phyloP scores from a whole-genome alignment of 805 yeast species.

The Tetrapisispora nanseiensis region DNA sequence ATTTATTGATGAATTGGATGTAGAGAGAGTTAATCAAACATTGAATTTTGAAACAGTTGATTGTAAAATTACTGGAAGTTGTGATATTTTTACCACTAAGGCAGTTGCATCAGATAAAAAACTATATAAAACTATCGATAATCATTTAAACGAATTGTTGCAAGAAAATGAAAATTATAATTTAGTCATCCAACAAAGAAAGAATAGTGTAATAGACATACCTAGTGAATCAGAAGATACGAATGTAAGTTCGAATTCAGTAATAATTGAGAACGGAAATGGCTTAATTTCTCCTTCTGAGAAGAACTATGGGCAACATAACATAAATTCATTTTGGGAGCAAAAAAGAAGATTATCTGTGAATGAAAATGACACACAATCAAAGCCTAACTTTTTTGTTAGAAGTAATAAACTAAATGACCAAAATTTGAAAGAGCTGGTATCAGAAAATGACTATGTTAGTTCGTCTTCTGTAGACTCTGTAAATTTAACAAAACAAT shows the following conservation, averaged over 20 bases:
- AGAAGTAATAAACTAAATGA: constrained; percentile 27
- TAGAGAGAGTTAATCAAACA: constrained; percentile 84
- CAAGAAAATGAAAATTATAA: constrained; percentile 31
- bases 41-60: constrained; percentile 70
- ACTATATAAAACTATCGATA: constrained; percentile 77
- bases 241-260: neutral
- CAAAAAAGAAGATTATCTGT: constrained; percentile 35
- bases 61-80: constrained; percentile 72
- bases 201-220: constrained; percentile 2
- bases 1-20: constrained; percentile 84
- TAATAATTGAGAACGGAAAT: neutral
- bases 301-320: constrained; percentile 6
- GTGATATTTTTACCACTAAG: constrained; percentile 90
- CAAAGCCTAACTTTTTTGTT: neutral
- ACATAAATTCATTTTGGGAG: constrained; percentile 30
- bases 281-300: neutral
- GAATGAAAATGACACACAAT: constrained; percentile 14
- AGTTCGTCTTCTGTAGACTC: constrained; percentile 27
- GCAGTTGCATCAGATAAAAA: constrained; percentile 86
- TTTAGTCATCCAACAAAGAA: constrained; percentile 23
- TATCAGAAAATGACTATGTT: constrained; percentile 21
- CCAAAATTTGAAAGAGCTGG: constrained; percentile 28
- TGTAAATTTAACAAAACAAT: constrained; percentile 1
- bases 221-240: constrained; percentile 1
- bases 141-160: constrained; percentile 51